phyloP scores from a whole-genome alignment of 345 rosid species.

The Populus tremula region DNA sequence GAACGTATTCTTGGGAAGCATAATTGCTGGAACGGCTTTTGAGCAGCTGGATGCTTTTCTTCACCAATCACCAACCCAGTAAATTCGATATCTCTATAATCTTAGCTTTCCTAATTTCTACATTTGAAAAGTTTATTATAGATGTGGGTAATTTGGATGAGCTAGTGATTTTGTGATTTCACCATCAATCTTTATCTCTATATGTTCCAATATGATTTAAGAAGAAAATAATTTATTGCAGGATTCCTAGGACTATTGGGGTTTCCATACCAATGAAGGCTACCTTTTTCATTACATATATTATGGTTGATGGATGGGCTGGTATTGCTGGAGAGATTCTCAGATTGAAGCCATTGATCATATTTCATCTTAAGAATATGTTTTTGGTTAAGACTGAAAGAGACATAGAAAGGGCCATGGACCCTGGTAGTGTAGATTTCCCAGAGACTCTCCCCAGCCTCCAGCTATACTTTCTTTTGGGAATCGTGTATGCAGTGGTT shows the following conservation, averaged over 20 bases:
- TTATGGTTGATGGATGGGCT: slow-evolving; percentile 99
- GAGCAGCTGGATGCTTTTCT: slow-evolving; percentile 84
- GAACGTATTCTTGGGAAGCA: slow-evolving; percentile 95
- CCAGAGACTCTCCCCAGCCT: slow-evolving; percentile 88
- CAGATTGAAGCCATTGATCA: slow-evolving; percentile 71
- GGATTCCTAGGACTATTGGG: slow-evolving; percentile 95
- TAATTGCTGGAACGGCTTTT: slow-evolving; percentile 85
- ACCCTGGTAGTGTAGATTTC: slow-evolving; percentile 78
- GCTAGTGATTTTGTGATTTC: neutral
- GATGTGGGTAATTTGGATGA: slow-evolving; percentile 1
- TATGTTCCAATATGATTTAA: neutral
- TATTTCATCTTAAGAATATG: slow-evolving; percentile 88
- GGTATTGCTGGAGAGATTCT: slow-evolving; percentile 96
- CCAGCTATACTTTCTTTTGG: slow-evolving; percentile 89
- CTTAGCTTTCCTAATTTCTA: neutral
- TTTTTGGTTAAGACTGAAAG: slow-evolving; percentile 87
- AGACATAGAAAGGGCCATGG: slow-evolving; percentile 81
- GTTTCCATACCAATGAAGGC: slow-evolving; percentile 98
- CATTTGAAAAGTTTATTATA: neutral
- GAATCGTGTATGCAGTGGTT: slow-evolving; percentile 85
- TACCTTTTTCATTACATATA: slow-evolving; percentile 89
- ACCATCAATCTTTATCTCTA: neutral
- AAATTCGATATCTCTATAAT: slow-evolving; percentile 22
- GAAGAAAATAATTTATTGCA: slow-evolving; percentile 22
- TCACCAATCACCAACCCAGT: slow-evolving; percentile 92